Evolutionary conservation across 176 grass and related monocot genomes (phyloP), one percentile per base, ranked within the genome.

Genomic region (Oryza meyeriana): DNA sequence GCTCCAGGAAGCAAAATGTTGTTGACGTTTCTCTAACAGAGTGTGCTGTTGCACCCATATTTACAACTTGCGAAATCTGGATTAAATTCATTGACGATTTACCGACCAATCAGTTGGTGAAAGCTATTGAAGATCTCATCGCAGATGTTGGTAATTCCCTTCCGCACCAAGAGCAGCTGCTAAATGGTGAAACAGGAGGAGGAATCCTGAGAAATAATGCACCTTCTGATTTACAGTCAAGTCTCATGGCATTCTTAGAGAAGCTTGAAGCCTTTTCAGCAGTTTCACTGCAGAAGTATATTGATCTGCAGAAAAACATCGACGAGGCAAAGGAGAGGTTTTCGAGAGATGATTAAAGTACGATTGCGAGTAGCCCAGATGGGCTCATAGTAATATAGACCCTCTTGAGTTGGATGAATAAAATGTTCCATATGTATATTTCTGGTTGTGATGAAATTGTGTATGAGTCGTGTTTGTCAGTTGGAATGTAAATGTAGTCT

Each of bases 11-110:
- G 74, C 66, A 25, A 40, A 78, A 68, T 2, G 11, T 20, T 12
- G 71, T 81, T 24, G 70, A 90, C 2, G 30, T 68, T 67, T 75
- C 63, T 2, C 80, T 85, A 8, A 78, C 31, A 14, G 80, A 2
- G 22, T 71, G 28, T 44, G 57, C 67, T 4, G 72, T 87, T 32
- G 87, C 89, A 1, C 91, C 85, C 2, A 97, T 97, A 58, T 94
- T 92, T 7, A 66, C 80, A 3, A 57, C 83, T 18, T 92, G 92
- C 14, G 69, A 85, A 65, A 76, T 78, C 33, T 94, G 94, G 92
- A 75, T 87, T 12, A 69, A 33, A 7, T 18, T 90, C 18, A 45
- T 94, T 2, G 38, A 76, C 4, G 36, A 83, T 9, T 48, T 92
- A 29, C 80, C 85, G 3, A 87, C 52, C 5, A 36, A 10, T 2